phyloP scores from a whole-genome alignment of 2,329 filamentous ascomycete genomes.

The Colletotrichum coccodes region DNA sequence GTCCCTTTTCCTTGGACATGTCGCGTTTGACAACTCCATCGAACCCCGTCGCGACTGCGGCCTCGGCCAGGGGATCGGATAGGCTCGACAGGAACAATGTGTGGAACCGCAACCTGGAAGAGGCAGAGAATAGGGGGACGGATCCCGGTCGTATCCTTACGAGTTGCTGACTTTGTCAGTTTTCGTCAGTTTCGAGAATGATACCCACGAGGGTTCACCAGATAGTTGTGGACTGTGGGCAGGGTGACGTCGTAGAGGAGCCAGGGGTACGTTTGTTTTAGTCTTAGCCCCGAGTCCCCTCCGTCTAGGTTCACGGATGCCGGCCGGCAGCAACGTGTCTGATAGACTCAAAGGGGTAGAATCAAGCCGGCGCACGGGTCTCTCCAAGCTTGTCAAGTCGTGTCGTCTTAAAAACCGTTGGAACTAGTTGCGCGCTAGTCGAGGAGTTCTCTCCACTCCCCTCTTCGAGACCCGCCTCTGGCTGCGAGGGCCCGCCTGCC shows the following conservation, averaged over 20 bases:
- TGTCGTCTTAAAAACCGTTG: slow-evolving; percentile 4
- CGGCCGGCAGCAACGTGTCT: background rate
- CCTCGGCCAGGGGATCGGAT: background rate
- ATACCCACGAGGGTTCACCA: background rate
- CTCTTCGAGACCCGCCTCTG: slow-evolving; percentile 3
- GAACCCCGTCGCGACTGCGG: slow-evolving; percentile 10
- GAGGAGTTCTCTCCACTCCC: background rate
- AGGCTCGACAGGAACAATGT: background rate
- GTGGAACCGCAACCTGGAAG: background rate
- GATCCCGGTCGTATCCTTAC: slow-evolving; percentile 1
- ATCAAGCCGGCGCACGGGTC: background rate
- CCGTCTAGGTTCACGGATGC: background rate
- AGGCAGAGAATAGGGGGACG: slow-evolving; percentile 1
- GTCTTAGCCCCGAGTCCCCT: background rate
- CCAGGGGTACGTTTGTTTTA: background rate
- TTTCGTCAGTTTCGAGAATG: slow-evolving; percentile 5
- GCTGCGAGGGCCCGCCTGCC: background rate
- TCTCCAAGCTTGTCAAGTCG: background rate
- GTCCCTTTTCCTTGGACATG: slow-evolving; percentile 16
- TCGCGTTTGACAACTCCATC: slow-evolving; percentile 5
- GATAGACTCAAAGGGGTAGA: background rate
- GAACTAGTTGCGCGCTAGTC: background rate
- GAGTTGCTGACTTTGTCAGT: background rate
- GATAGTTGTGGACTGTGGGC: background rate
- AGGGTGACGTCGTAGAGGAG: background rate